Base-by-base conservation (phyloP, 768 basidiomycete species). In the Agaricus blazei region DNA sequence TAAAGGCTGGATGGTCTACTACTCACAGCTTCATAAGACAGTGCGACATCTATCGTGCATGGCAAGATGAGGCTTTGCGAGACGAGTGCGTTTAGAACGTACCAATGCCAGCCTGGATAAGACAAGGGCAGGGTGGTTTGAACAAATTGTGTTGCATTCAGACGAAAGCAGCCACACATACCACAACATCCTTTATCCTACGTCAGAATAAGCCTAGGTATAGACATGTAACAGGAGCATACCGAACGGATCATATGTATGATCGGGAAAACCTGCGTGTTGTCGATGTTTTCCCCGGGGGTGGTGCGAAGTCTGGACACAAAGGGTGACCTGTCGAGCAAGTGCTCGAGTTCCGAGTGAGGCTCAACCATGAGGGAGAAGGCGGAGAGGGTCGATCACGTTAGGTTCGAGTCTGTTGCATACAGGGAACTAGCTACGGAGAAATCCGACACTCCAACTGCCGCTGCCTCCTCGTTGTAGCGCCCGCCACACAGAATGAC, bases 241-340 rank as follows among this genome's bases (percentile, higher is more conserved):
- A 87, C 87, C 49, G 71, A 68, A 70, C 86, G 73, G 60, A 93
- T 88, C 70, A 84, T 79, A 58, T 91, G 90, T 38, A 95, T 89
- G 49, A 90, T 71, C 5, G 92, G 91, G 66, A 88, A 93, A 1
- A 93, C 88, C 28, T 76, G 70, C 0, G 83, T 87, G 41, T 68
- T 63, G 37, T 82, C 81, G 45, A 83, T 78, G 69, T 75, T 77
- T 70, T 73, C 80, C 63, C 69, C 81, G 41, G n/a, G n/a, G n/a
- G n/a, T n/a, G n/a, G n/a, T n/a, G n/a, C n/a, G n/a, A n/a, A n/a
- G n/a, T n/a, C n/a, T n/a, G n/a, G n/a, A n/a, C n/a, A n/a, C n/a
- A n/a, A n/a, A n/a, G n/a, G n/a, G n/a, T n/a, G n/a, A n/a, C n/a
- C n/a, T n/a, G n/a, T n/a, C n/a, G n/a, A n/a, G n/a, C n/a, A n/a